Percentiles rank a stretch among this genome's conserved stretches.
Conservation (phyloP, 305 asterid species). For the Caryopteris hybrid region DNA sequence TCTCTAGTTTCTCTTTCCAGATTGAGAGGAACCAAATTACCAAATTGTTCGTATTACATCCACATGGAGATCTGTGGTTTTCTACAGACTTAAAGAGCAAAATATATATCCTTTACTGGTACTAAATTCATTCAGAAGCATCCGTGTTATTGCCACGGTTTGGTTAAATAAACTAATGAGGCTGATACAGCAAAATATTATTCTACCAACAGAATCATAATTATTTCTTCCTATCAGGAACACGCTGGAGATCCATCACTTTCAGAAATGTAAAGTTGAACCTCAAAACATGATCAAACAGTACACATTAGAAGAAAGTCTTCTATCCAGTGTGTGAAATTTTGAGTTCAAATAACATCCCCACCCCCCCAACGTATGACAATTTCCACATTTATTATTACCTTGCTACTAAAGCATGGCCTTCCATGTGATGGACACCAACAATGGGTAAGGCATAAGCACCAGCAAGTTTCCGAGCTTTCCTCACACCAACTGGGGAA, state of each 20-base stretch:
- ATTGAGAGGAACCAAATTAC: constrained; percentile 1
- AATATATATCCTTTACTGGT: background rate
- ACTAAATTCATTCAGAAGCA: background rate
- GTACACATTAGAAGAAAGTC: too few species aligned
- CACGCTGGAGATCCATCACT: background rate
- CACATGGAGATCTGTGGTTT: background rate
- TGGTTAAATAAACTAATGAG: background rate
- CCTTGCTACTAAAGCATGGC: constrained; percentile 97
- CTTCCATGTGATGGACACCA: constrained; percentile 99
- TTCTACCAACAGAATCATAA: background rate
- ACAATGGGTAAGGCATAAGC: constrained; percentile 64
- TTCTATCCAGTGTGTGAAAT: background rate
- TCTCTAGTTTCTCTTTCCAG: constrained; percentile 1
- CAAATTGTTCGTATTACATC: constrained; percentile 1
- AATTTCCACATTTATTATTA: constrained; percentile 18
- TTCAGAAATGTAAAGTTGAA: too few species aligned
- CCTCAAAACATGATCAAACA: background rate
- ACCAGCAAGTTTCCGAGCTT: constrained; percentile 93
- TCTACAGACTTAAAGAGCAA: background rate
- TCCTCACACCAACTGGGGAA: constrained; percentile 84
- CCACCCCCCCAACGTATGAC: background rate
- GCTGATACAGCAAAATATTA: background rate
- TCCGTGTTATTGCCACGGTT: background rate
- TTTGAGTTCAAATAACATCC: background rate
- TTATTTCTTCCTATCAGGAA: background rate